These are phyloP conservation scores for Medicago ruthenica DNA, from an alignment of 306 rosid genomes.

Conservation along the genomic window DNA sequence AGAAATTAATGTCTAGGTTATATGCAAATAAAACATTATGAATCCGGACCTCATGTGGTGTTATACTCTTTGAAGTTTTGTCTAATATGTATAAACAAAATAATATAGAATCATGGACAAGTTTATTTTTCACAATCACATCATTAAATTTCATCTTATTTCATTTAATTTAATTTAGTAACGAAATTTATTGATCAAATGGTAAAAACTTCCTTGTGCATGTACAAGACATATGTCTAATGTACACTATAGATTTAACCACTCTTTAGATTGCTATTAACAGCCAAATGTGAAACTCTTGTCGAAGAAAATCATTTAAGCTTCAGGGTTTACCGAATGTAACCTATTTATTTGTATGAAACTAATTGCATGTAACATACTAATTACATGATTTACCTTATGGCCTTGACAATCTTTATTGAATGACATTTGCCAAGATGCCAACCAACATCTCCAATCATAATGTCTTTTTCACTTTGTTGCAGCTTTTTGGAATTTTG, in stretches of 20 bases:
- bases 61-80: background rate
- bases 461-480: conserved; percentile 49
- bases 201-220: too few relatives aligned
- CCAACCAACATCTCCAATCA: conserved; percentile 64
- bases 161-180: too few relatives aligned
- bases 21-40: background rate
- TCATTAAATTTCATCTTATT: too few relatives aligned
- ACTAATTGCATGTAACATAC: conserved; percentile 18
- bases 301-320: background rate
- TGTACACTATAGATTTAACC: too few relatives aligned
- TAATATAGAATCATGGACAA: too few relatives aligned
- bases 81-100: too few relatives aligned
- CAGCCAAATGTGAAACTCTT: background rate
- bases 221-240: too few relatives aligned
- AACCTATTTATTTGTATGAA: background rate
- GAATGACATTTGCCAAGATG: conserved; percentile 41
- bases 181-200: too few relatives aligned
- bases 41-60: background rate
- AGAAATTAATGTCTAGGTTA: background rate
- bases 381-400: conserved; percentile 12
- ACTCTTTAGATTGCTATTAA: background rate
- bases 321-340: background rate
- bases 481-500: conserved; percentile 62
- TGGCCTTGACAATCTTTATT: conserved; percentile 20
- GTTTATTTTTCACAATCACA: too few relatives aligned